Conservation (phyloP, 345 rosid species). For the Mercurialis annua region DNA sequence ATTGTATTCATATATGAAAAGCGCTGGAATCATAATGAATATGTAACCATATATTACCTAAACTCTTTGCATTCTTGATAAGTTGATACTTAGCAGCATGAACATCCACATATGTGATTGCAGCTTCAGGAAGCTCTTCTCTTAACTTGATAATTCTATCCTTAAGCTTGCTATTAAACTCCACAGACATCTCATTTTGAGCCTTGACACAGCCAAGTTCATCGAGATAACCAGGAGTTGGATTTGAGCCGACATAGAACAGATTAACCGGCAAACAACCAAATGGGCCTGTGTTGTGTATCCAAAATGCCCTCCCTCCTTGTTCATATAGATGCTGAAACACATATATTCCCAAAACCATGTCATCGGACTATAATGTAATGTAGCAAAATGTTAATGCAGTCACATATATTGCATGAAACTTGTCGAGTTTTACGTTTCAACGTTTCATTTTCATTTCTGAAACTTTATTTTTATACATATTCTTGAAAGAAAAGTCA, state of each 20-base stretch:
- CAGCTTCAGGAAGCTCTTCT: slow-evolving; percentile 59
- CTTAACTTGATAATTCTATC: slow-evolving; percentile 51
- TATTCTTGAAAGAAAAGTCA: too few relatives aligned
- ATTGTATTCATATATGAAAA: background rate
- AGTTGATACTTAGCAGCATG: slow-evolving; percentile 69
- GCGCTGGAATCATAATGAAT: background rate
- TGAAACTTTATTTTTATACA: too few relatives aligned
- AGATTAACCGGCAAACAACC: slow-evolving; percentile 82
- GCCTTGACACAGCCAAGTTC: slow-evolving; percentile 66
- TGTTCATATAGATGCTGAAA: slow-evolving; percentile 44
- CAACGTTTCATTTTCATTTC: too few relatives aligned
- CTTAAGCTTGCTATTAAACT: slow-evolving; percentile 70
- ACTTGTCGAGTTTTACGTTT: too few relatives aligned
- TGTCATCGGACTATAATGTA: background rate
- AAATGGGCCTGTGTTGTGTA: slow-evolving; percentile 86
- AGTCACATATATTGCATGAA: too few relatives aligned
- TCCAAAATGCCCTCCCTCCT: slow-evolving; percentile 67
- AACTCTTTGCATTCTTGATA: slow-evolving; percentile 54
- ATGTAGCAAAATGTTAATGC: background rate
- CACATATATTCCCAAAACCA: background rate
- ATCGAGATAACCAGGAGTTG: slow-evolving; percentile 65
- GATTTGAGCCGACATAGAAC: slow-evolving; percentile 57
- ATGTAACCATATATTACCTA: slow-evolving; percentile 36
- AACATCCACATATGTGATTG: slow-evolving; percentile 74
- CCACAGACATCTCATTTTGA: slow-evolving; percentile 70